Conservation (phyloP, 2,329 filamentous ascomycete genomes). For the Claviceps sp. region DNA sequence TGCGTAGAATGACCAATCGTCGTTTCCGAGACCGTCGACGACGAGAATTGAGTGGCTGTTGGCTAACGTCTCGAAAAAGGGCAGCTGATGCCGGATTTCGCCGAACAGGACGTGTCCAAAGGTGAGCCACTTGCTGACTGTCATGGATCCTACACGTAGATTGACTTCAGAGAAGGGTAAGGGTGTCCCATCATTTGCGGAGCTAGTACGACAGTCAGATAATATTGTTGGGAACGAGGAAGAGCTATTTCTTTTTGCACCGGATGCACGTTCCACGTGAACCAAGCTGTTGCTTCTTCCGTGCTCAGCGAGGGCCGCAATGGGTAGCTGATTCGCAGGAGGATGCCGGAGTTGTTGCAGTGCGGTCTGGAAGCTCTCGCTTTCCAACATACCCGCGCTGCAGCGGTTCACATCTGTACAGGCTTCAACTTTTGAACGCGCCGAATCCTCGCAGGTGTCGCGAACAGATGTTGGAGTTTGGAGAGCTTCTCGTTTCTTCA, state of each 20-base stretch:
- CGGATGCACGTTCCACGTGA: neutral
- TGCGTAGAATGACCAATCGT: slow-evolving; percentile 72
- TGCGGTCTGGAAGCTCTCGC: slow-evolving; percentile 33
- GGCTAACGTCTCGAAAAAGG: slow-evolving; percentile 22
- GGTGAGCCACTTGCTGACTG: slow-evolving; percentile 76
- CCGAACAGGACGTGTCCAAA: slow-evolving; percentile 77
- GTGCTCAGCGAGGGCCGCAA: neutral
- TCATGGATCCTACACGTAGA: slow-evolving; percentile 66
- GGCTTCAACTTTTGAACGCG: slow-evolving; percentile 16
- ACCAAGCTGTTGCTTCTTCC: neutral
- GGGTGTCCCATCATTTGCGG: slow-evolving; percentile 45
- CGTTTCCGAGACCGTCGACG: slow-evolving; percentile 73
- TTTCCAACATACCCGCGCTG: slow-evolving; percentile 37
- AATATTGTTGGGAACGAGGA: slow-evolving; percentile 21
- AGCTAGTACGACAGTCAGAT: slow-evolving; percentile 32
- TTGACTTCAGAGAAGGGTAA: slow-evolving; percentile 58
- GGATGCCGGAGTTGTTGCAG: slow-evolving; percentile 29
- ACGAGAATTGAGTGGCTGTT: slow-evolving; percentile 55
- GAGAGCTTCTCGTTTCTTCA: slow-evolving; percentile 23
- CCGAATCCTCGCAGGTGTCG: slow-evolving; percentile 18
- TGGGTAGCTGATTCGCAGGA: slow-evolving; percentile 13
- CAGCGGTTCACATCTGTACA: slow-evolving; percentile 35
- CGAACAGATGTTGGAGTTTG: slow-evolving; percentile 34
- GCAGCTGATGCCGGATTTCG: slow-evolving; percentile 59
- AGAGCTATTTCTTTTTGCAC: slow-evolving; percentile 18